Evolutionary conservation across 1,284 basidiomycete species (phyloP).

Genomic region (Tylopilus microsporus): DNA sequence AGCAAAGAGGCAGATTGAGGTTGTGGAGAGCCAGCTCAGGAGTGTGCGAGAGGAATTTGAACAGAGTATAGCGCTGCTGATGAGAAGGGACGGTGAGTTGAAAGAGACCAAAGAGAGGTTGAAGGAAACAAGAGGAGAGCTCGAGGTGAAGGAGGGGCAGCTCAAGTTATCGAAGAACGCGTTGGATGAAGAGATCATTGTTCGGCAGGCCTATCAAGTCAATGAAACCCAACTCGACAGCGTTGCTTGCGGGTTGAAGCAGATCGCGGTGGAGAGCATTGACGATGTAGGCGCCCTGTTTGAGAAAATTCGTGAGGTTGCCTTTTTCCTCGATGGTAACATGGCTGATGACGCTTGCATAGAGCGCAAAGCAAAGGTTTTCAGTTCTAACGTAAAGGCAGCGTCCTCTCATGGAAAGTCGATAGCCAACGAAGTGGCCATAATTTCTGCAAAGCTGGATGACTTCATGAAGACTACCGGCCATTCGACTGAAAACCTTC

Average conservation of each 20-base stretch:
- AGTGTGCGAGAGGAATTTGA: constrained; percentile 87
- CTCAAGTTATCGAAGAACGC: constrained; percentile 52
- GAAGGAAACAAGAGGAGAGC: constrained; percentile 48
- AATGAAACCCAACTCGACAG: constrained; percentile 70
- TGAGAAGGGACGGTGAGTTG: constrained; percentile 72
- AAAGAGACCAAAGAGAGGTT: constrained; percentile 59
- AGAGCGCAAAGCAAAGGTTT: constrained; percentile 74
- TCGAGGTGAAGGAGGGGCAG: constrained; percentile 52
- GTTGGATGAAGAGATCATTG: constrained; percentile 72
- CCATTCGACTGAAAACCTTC: constrained; percentile 51
- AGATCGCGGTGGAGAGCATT: constrained; percentile 63
- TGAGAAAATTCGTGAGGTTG: constrained; percentile 71
- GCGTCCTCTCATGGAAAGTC: constrained; percentile 61
- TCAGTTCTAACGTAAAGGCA: constrained; percentile 62
- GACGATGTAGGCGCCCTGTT: constrained; percentile 73
- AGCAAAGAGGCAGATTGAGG: constrained; percentile 74
- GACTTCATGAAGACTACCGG: constrained; percentile 59
- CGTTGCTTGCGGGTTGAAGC: constrained; percentile 67
- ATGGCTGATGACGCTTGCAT: constrained; percentile 13
- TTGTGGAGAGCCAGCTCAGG: constrained; percentile 77
- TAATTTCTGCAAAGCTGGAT: constrained; percentile 56
- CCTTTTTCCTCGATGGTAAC: background rate
- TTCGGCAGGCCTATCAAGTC: constrained; percentile 71
- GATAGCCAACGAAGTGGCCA: constrained; percentile 48
- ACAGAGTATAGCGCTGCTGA: constrained; percentile 73